Conservation (phyloP, 2,329 filamentous ascomycete genomes). For the Ophiosphaerella korrae region DNA sequence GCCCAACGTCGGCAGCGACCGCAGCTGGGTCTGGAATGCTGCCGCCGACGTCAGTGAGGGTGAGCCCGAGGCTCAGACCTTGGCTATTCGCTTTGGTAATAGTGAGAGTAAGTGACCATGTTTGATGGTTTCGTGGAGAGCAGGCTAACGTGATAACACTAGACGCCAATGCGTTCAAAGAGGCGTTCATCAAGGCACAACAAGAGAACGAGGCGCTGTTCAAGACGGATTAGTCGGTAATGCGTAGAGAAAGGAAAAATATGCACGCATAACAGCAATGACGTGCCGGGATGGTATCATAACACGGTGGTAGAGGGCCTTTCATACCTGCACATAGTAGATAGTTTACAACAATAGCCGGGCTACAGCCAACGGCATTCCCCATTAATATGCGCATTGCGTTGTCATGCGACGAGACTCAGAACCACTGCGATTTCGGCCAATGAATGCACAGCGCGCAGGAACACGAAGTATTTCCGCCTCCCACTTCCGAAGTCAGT, state of each 20-base stretch:
- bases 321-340: slow-evolving; percentile 44
- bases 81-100: slow-evolving; percentile 98
- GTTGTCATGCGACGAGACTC: no score
- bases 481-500: background rate
- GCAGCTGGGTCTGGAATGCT: slow-evolving; percentile 99
- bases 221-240: slow-evolving; percentile 55
- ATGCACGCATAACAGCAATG: slow-evolving; percentile 35
- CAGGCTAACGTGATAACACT: slow-evolving; percentile 31
- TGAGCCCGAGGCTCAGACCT: slow-evolving; percentile 91
- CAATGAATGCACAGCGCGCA: no score
- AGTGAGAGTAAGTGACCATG: slow-evolving; percentile 77
- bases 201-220: slow-evolving; percentile 93
- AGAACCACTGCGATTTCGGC: no score
- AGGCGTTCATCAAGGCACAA: slow-evolving; percentile 95
- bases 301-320: slow-evolving; percentile 35
- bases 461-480: background rate
- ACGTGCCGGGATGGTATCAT: slow-evolving; percentile 35
- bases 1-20: slow-evolving; percentile 96
- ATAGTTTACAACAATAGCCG: slow-evolving; percentile 37
- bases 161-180: slow-evolving; percentile 98
- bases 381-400: slow-evolving; percentile 1
- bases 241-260: slow-evolving; percentile 13
- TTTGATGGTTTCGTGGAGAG: background rate
- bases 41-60: slow-evolving; percentile 97
- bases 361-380: slow-evolving; percentile 27